These are phyloP conservation scores for Rhodotorula sphaerocarpa DNA, from an alignment of 768 basidiomycete species.

Conservation along the genomic window DNA sequence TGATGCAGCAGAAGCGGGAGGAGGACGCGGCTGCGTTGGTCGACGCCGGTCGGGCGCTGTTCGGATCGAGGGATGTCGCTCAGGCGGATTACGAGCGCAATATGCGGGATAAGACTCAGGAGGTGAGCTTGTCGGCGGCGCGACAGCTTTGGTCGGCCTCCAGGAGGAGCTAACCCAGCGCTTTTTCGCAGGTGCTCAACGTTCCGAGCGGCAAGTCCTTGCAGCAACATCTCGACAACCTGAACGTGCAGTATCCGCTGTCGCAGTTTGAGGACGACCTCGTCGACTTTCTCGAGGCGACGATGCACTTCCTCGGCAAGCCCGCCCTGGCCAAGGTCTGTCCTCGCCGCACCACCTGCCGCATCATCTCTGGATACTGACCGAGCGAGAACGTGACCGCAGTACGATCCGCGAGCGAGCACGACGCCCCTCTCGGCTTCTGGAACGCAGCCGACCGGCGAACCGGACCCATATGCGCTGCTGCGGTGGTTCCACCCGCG, in stretches of 20 bases:
- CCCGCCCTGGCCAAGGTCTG: conserved; percentile 30
- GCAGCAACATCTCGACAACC: conserved; percentile 22
- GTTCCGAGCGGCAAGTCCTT: conserved; percentile 10
- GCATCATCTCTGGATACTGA: not conserved
- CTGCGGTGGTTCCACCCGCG: conserved; percentile 6
- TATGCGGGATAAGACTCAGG: conserved; percentile 62
- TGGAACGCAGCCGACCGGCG: not conserved
- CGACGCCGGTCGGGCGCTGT: conserved; percentile 19
- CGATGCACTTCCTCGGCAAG: conserved; percentile 9
- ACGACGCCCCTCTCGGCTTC: not conserved
- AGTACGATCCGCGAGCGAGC: conserved; percentile 1
- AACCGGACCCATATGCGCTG: conserved; percentile 13
- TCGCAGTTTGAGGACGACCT: conserved; percentile 26
- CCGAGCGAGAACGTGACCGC: not conserved
- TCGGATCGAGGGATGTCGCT: conserved; percentile 43
- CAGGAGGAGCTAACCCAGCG: too few relatives aligned
- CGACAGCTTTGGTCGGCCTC: too few relatives aligned
- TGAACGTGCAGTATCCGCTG: conserved; percentile 29
- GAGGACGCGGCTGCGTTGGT: conserved; percentile 13
- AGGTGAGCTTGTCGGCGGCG: conserved; percentile 47
- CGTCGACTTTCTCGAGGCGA: conserved; percentile 31
- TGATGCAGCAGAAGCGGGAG: conserved; percentile 50
- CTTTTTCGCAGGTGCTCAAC: conserved; percentile 28
- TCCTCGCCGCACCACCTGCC: not conserved
- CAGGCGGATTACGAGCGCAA: conserved; percentile 66